phyloP scores from a whole-genome alignment of 129 eudicot genomes.

The Artemisia annua region DNA sequence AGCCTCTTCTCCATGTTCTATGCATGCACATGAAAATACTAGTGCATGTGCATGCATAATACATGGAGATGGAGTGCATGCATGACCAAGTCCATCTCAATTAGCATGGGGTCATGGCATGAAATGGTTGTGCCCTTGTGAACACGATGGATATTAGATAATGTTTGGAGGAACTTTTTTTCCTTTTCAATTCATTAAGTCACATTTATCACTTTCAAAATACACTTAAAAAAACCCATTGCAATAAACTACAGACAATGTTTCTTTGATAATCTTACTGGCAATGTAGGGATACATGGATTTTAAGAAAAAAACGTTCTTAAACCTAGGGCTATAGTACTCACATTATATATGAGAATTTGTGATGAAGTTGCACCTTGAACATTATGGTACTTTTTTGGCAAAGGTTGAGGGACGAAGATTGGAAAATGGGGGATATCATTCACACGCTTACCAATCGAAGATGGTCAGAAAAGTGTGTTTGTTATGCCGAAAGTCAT shows the following conservation, averaged over 20 bases:
- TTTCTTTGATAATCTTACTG: neutral
- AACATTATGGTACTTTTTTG: conserved; percentile 8
- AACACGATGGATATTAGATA: too few relatives aligned
- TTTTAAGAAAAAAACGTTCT: neutral
- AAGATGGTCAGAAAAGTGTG: conserved; percentile 97
- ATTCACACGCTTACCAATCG: conserved; percentile 83
- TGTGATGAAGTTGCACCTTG: conserved; percentile 8
- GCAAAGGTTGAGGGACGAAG: conserved; percentile 83
- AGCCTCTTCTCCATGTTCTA: too few relatives aligned
- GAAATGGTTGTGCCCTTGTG: too few relatives aligned
- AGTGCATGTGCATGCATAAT: too few relatives aligned
- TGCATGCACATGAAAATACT: too few relatives aligned
- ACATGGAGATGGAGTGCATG: too few relatives aligned
- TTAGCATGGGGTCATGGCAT: too few relatives aligned
- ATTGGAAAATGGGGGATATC: conserved; percentile 97
- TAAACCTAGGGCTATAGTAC: conserved; percentile 7
- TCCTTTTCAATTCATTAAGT: neutral
- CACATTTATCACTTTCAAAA: neutral
- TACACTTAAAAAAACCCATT: neutral
- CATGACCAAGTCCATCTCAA: too few relatives aligned
- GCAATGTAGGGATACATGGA: neutral
- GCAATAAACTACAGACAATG: neutral
- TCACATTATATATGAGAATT: conserved; percentile 2
- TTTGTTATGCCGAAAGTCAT: conserved; percentile 97
- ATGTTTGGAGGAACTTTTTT: too few relatives aligned